These are phyloP conservation scores for Alternaria metachromatica DNA, from an alignment of 2,329 filamentous ascomycete species.

Conservation along the genomic window DNA sequence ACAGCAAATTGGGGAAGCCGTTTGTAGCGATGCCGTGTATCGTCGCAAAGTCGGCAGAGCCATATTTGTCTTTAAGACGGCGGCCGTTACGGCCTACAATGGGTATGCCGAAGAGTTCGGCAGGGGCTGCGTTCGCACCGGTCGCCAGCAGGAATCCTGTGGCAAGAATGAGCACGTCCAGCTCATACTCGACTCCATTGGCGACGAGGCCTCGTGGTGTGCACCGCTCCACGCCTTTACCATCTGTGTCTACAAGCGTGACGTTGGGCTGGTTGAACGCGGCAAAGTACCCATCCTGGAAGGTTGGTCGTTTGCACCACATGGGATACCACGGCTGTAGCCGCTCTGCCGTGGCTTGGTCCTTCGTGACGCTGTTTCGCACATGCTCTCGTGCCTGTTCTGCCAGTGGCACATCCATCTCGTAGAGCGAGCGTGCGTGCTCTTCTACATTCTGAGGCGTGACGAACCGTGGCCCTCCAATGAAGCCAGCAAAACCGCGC, in stretches of 20 bases:
- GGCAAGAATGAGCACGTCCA: slow-evolving; percentile 54
- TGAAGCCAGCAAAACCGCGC: slow-evolving; percentile 13
- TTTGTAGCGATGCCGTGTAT: slow-evolving; percentile 50
- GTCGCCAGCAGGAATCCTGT: slow-evolving; percentile 51
- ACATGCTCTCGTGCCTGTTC: slow-evolving; percentile 3
- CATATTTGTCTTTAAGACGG: slow-evolving; percentile 55
- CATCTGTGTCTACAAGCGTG: slow-evolving; percentile 65
- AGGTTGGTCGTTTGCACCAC: slow-evolving; percentile 69
- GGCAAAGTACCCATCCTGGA: slow-evolving; percentile 65
- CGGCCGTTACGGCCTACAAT: slow-evolving; percentile 54
- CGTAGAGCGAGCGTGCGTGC: slow-evolving; percentile 1
- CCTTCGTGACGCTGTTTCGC: slow-evolving; percentile 48
- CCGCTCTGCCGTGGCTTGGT: slow-evolving; percentile 57
- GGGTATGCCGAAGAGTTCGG: slow-evolving; percentile 31
- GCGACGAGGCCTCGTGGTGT: slow-evolving; percentile 57
- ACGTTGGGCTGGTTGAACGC: slow-evolving; percentile 66
- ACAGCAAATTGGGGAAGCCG: slow-evolving; percentile 28
- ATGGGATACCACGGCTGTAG: slow-evolving; percentile 65
- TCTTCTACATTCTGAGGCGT: slow-evolving; percentile 6
- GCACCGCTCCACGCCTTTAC: slow-evolving; percentile 57
- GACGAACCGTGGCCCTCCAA: slow-evolving; percentile 20
- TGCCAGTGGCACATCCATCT: not conserved
- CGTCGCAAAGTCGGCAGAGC: slow-evolving; percentile 46
- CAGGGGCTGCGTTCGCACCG: slow-evolving; percentile 21
- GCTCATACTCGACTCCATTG: slow-evolving; percentile 54